phyloP scores from a whole-genome alignment of 2,329 filamentous ascomycete genomes.

The Diaporthe citriasiana region DNA sequence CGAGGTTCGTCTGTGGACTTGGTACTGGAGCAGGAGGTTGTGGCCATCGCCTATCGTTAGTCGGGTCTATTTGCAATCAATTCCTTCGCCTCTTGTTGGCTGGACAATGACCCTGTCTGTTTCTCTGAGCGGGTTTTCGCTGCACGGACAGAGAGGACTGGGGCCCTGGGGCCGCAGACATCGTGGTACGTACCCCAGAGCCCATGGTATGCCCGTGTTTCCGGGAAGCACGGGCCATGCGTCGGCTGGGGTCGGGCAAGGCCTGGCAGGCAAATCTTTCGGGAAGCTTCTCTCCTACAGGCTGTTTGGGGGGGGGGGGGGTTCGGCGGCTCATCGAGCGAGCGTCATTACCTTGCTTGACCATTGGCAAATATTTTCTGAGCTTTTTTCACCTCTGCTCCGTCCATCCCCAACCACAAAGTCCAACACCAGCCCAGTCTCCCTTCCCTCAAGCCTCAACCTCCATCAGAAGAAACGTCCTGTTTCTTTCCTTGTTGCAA shows the following conservation, averaged over 20 bases:
- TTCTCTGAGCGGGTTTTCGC: neutral
- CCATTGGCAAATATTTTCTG: conserved; percentile 39
- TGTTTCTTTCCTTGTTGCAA: conserved; percentile 52
- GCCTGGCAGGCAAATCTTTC: conserved; percentile 40
- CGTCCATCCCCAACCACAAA: conserved; percentile 23
- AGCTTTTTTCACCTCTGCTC: conserved; percentile 41
- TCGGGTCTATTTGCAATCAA: conserved; percentile 2
- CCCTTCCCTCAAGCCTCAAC: conserved; percentile 40
- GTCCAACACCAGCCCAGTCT: conserved; percentile 45
- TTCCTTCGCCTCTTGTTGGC: conserved; percentile 17
- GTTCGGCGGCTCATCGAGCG: conserved; percentile 19
- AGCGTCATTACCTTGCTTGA: conserved; percentile 40
- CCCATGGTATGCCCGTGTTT: neutral
- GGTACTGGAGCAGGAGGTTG: neutral
- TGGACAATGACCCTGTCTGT: conserved; percentile 6
- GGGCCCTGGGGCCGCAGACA: neutral
- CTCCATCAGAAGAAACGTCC: conserved; percentile 45
- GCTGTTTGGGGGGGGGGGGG: neutral
- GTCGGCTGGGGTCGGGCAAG: conserved; percentile 28
- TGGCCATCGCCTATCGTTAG: neutral
- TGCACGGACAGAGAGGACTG: neutral
- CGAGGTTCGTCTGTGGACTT: conserved; percentile 7
- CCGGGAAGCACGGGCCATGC: conserved; percentile 28
- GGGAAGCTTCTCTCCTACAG: conserved; percentile 38
- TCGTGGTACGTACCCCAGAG: conserved; percentile 16